Evolutionary conservation across 2,329 filamentous ascomycete species (phyloP), one percentile per base, ranked within the genome.

Genomic region (Penicillium thymicola): DNA sequence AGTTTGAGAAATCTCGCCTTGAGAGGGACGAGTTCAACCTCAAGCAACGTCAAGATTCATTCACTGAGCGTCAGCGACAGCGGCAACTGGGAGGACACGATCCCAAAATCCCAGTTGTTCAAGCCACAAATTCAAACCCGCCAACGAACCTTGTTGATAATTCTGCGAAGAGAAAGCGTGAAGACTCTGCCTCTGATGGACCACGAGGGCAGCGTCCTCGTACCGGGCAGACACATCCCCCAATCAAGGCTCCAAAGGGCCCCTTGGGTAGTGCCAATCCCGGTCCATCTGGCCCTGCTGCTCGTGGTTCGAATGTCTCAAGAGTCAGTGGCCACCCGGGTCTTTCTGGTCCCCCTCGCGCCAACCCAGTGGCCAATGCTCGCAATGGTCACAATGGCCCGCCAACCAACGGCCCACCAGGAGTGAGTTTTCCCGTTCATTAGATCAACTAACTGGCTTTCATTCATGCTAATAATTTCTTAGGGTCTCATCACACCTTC

Each of bases 21-120:
- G 59, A 63, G 10, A 68, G 66, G 45, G 70, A 76, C 49, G 78
- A 80, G 59, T 55, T 63, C 21, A 64, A 68, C 4, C 74, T 73
- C 59, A 65, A 67, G 18, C 63, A 65, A 11, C 51, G 65, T 14
- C 67, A 74, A 47, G 73, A 75, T 44, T 67, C 68, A 30, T 71
- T 67, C 40, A 54, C 68, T 1, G 75, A 78, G 50, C 70, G 70
- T 40, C 74, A 75, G 54, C 73, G 72, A 21, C 66, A 72, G 44
- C 73, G 67, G 46, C 76, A 80, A 48, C 67, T 78, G 42, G 76
- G 75, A 36, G 73, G 72, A 7, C 77, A 80, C 63, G 74, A 76
- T 59, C 76, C 73, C 6, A 75, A 75, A 51, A 73, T 80, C 14
- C 78, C 78, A 5, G 55, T 65, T 16, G 67, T 77, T 48, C 70